Base-by-base conservation (phyloP, 2,329 filamentous ascomycete species). In the Cercospora brassicicola region DNA sequence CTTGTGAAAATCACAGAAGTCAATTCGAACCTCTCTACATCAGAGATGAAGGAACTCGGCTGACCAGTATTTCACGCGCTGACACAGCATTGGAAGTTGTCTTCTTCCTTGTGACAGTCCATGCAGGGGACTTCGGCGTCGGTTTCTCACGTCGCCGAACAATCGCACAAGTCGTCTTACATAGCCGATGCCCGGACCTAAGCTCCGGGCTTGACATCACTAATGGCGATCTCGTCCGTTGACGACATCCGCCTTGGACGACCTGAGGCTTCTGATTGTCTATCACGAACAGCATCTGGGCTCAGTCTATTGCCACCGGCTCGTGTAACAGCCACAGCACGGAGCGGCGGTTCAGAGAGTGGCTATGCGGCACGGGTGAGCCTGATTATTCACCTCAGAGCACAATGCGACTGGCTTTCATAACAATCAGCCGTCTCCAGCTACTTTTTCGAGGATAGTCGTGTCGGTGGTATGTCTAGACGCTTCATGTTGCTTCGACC, bases 391-490 rank as follows among this genome's bases (percentile, higher is more conserved):
- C 28, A 59, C 31, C 31, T 3, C 30, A 59, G 8, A 59, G 55
- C 55, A 59, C 31, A 36, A 59, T 30, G 30, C 30, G 28, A 57
- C 30, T 57, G 53, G 53, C 23, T 57, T 57, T 15, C 53, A 30
- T 33, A 15, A 30, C n/a, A 8, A 9, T 56, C 20, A 15, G 30
- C 30, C 45, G 61, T 36, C 45, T 56, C 28, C 10, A 33, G 61
- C 55, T 59, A 23, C 28, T 56, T 56, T 5, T 45, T 60, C 57
- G 57, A 68, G 55, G 11, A 31, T 59, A 59, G 55, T 20, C 13
- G n/a, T 36, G 18, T 59, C 28, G 30, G 28, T 36, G 30, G 48
- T 20, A 8, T 23, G 55, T 33, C 55, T 59, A 59, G 55, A 59
- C 28, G 28, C 31, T 59, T 59, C 55, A 23, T 59, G 28, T 59